Percentiles rank a stretch among this genome's conserved stretches.
Evolutionary conservation across 2,329 filamentous ascomycete genomes (phyloP).

Genomic region (Chaetothyriales sp.): DNA sequence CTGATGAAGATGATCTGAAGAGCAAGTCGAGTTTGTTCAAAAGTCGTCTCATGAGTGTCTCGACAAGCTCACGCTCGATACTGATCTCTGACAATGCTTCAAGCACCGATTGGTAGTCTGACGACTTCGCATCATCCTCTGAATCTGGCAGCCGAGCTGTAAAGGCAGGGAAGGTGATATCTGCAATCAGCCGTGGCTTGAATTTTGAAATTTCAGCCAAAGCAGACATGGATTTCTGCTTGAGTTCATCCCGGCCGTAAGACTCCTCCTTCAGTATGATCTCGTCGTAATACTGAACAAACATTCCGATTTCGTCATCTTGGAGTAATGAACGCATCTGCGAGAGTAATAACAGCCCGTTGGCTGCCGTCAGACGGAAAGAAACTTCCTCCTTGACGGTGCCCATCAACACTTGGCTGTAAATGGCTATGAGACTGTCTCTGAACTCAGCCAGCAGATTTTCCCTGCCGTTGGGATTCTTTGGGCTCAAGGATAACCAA

Average conservation of each 20-base stretch:
- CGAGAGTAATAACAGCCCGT: constrained; percentile 33
- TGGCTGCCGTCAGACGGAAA: constrained; percentile 34
- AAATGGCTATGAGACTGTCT: constrained; percentile 38
- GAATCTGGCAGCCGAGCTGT: constrained; percentile 48
- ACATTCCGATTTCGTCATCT: constrained; percentile 37
- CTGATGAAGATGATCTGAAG: constrained; percentile 32
- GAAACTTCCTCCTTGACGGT: constrained; percentile 36
- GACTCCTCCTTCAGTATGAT: constrained; percentile 46
- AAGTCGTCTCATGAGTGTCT: constrained; percentile 46
- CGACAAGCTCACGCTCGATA: constrained; percentile 46
- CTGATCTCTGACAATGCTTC: constrained; percentile 51
- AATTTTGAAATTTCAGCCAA: constrained; percentile 47
- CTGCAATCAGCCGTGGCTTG: constrained; percentile 46
- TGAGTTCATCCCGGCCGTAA: constrained; percentile 41
- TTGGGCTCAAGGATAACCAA: constrained; percentile 34
- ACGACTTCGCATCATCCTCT: constrained; percentile 30
- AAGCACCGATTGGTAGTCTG: constrained; percentile 39
- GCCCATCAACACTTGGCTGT: constrained; percentile 40
- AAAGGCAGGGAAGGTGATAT: constrained; percentile 51
- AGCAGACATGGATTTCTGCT: constrained; percentile 42
- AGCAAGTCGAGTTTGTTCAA: constrained; percentile 48
- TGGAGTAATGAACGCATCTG: constrained; percentile 33
- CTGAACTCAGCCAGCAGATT: constrained; percentile 35
- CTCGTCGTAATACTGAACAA: constrained; percentile 44
- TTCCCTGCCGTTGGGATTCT: constrained; percentile 19